phyloP scores from a whole-genome alignment of 768 basidiomycete species.

The Pleurotus salmoneostramineus region DNA sequence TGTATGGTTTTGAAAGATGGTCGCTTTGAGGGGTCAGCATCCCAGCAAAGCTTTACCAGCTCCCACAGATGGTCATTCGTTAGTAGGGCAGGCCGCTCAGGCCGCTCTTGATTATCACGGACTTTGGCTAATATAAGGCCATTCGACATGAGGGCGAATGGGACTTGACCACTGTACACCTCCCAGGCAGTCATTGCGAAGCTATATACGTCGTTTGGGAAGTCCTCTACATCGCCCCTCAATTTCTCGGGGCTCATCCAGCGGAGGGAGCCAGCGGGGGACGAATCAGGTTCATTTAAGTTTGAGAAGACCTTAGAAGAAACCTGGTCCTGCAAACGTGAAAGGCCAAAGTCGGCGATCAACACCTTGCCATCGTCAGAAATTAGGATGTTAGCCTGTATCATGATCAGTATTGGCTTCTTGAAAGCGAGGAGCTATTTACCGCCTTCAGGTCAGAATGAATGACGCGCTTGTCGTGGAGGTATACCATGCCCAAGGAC shows the following conservation, averaged over 20 bases:
- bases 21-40: background rate
- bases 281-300: background rate
- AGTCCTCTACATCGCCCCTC: background rate
- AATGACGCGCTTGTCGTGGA: constrained; percentile 20
- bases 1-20: constrained; percentile 1
- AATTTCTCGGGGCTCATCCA: constrained; percentile 7
- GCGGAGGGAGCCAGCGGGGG: constrained; percentile 2
- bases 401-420: background rate
- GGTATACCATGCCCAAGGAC: constrained; percentile 18
- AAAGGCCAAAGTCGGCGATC: constrained; percentile 36
- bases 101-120: constrained; percentile 1
- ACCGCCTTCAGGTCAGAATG: constrained; percentile 26
- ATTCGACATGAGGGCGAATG: background rate
- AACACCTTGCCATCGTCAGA: constrained; percentile 24
- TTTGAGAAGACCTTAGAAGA: background rate
- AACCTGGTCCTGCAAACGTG: constrained; percentile 25
- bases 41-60: constrained; percentile 5
- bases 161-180: background rate
- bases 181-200: constrained; percentile 7
- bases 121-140: background rate
- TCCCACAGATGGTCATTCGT: background rate
- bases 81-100: background rate
- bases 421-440: background rate
- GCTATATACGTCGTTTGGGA: constrained; percentile 3
- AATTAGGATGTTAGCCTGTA: constrained; percentile 33